Percentiles rank a stretch among this genome's conserved stretches.
These are phyloP conservation scores for Globisporangium lucens DNA, from an alignment of 352 stramenopile species.

Conservation along the genomic window DNA sequence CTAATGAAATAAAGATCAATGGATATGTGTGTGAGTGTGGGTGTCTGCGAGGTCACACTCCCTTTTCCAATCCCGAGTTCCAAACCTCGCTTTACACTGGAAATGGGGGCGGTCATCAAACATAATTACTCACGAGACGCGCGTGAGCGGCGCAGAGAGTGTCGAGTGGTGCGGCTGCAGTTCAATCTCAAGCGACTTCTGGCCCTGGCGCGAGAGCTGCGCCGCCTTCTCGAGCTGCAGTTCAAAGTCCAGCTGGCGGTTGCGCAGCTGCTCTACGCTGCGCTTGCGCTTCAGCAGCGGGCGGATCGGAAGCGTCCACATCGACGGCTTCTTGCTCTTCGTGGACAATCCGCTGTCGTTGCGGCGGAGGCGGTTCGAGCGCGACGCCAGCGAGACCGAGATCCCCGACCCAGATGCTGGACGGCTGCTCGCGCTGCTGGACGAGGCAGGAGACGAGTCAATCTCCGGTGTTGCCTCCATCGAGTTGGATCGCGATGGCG, in stretches of 20 bases:
- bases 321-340: slow-evolving; percentile 30
- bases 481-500: slow-evolving; percentile 9
- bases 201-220: slow-evolving; percentile 19
- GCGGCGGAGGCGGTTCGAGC: slow-evolving; percentile 11
- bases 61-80: not conserved
- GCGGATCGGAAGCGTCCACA: slow-evolving; percentile 47
- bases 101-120: not conserved
- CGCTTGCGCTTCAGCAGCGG: slow-evolving; percentile 48
- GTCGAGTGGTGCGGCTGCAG: slow-evolving; percentile 33
- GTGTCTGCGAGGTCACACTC: too few species aligned
- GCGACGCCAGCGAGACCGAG: slow-evolving; percentile 16
- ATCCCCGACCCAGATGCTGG: slow-evolving; percentile 11
- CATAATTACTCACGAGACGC: slow-evolving; percentile 10
- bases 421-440: slow-evolving; percentile 12
- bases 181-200: slow-evolving; percentile 26
- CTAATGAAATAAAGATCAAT: slow-evolving; percentile 8
- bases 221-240: slow-evolving; percentile 40
- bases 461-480: not conserved
- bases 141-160: slow-evolving; percentile 14
- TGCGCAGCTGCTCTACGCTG: slow-evolving; percentile 43
- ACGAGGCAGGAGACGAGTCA: slow-evolving; percentile 23
- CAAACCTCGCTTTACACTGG: not conserved
- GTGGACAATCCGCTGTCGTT: slow-evolving; percentile 13
- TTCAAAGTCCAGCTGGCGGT: slow-evolving; percentile 38
- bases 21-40: not conserved